Evolutionary conservation across 768 basidiomycete genomes (phyloP).

Genomic region (Phanerochaete sordida): DNA sequence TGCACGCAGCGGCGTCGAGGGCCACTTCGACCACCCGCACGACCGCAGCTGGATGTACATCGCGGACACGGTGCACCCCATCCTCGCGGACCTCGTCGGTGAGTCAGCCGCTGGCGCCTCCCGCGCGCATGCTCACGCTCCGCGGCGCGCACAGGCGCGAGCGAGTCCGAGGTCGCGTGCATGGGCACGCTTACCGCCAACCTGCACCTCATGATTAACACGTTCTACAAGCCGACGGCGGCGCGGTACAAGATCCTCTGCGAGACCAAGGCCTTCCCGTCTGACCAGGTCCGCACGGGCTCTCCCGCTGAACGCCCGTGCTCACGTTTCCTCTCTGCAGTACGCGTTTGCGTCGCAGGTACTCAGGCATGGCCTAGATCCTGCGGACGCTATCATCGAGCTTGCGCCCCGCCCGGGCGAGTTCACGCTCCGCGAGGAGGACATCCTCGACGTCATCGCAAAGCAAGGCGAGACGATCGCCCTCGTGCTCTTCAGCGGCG

Average conservation of each 20-base stretch:
- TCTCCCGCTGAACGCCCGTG: not conserved
- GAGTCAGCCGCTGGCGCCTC: slow-evolving; percentile 23
- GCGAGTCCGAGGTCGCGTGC: slow-evolving; percentile 87
- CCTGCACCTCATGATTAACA: slow-evolving; percentile 91
- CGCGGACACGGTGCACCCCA: slow-evolving; percentile 64
- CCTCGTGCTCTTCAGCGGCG: slow-evolving; percentile 87
- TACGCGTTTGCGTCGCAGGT: slow-evolving; percentile 97
- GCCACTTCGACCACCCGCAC: slow-evolving; percentile 89
- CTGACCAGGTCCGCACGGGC: slow-evolving; percentile 69
- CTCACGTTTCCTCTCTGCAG: slow-evolving; percentile 35
- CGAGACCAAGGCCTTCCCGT: slow-evolving; percentile 93
- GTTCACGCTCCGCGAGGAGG: slow-evolving; percentile 80
- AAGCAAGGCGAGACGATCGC: slow-evolving; percentile 77
- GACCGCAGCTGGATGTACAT: slow-evolving; percentile 80
- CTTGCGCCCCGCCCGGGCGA: slow-evolving; percentile 81
- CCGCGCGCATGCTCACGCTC: not conserved
- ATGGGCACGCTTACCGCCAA: slow-evolving; percentile 96
- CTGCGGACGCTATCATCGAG: slow-evolving; percentile 70
- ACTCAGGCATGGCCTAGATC: slow-evolving; percentile 71
- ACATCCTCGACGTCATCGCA: slow-evolving; percentile 76
- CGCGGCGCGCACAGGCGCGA: slow-evolving; percentile 56
- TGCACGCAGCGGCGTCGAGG: slow-evolving; percentile 67
- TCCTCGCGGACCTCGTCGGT: slow-evolving; percentile 84
- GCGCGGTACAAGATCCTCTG: slow-evolving; percentile 91
- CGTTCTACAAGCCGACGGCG: slow-evolving; percentile 88